Evolutionary conservation across 192 early-diverging fungal species (phyloP), one percentile per base, ranked within the genome.

Genomic region (Mortierella antarctica): DNA sequence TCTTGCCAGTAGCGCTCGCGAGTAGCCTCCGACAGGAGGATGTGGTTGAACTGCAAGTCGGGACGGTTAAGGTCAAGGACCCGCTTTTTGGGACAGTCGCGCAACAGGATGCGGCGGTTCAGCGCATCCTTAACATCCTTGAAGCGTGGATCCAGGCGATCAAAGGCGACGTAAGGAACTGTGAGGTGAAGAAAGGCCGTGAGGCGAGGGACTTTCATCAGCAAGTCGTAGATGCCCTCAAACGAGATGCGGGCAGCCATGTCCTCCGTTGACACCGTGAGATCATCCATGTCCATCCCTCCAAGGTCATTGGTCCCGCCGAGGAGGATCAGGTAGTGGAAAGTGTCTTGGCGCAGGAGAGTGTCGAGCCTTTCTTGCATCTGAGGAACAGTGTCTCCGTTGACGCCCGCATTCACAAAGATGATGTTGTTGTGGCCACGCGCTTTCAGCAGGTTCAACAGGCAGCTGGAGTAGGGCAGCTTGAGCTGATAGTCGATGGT

Each of bases 301-400:
- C 51, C 70, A 4, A 71, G 41, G 39, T 71, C 70, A 61, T 71
- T 71, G 15, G 61, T 71, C 12, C 70, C 70, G 42, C 42, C 70
- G 5, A 71, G 41, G 51, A 71, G 42, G 11, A 63, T 42, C 11
- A 71, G 52, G 10, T 53, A 20, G 11, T 63, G 49, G 48, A 48
- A 71, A 2, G 55, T 17, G 21, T 45, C 54, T 20, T 70, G 5
- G 41, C 31, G 50, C 21, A 71, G 21, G 7, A 49, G 31, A 9
- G 6, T 14, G 8, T 17, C 0, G 2, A 71, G 61, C 9, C 70
- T 59, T 18, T 51, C 40, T 47, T 62, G 42, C 15, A 71, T 71
- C 13, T 57, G 11, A 0, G 8, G 6, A 1, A 57, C 42, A 9
- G 70, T 71, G 12, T 71, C 70, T 49, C 61, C 70, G 23, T 71